Evolutionary conservation across 257 asterid genomes (phyloP), one percentile per base, ranked within the genome.

Genomic region (Nicotiana otophora): DNA sequence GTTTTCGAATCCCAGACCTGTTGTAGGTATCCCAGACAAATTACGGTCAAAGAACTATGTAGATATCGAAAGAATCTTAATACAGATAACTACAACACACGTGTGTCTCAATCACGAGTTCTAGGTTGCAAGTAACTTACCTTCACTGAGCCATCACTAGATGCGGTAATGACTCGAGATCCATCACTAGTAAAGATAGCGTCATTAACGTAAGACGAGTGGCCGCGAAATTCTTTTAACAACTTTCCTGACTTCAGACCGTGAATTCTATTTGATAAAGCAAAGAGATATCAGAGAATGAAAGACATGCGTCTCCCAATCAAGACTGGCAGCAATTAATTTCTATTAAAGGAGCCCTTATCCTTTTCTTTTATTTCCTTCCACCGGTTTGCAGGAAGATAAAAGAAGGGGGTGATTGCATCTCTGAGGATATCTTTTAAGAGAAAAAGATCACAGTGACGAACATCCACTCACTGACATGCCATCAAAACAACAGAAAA

Each of bases 1-100:
- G 91, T 89, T 92, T 96, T 96, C 78, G 86, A 90, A 84, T 96
- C 99, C 99, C 99, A 94, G 86, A 96, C 98, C 99, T 96, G 91
- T 51, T 81, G 67, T 66, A 66, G 78, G 78, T 28, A 66, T 48
- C 78, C 53, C 66, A 81, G 53, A 81, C 76, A 70, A 30, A 70
- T 63, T 39, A 64, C 28, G 54, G 78, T 65, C 63, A 17, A 64
- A 66, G 60, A 46, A 81, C 17, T 23, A 81, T 66, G 16, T 57
- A 51, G 42, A 26, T 51, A 51, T 53, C 19, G 0, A 53, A 11
- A 53, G 51, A 42, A 42, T 42, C 51, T 42, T 42, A 42, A 9
- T 42, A 12, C 51, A 53, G 58, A 39, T 42, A 72, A 8, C 7
- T 39, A 72, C 23, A 39, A 36, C 53, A 53, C 51, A 42, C 12